Percentiles rank a stretch among this genome's conserved stretches.
Evolutionary conservation across 192 early-diverging fungal species (phyloP).

Genomic region (Coemansia aciculifera): DNA sequence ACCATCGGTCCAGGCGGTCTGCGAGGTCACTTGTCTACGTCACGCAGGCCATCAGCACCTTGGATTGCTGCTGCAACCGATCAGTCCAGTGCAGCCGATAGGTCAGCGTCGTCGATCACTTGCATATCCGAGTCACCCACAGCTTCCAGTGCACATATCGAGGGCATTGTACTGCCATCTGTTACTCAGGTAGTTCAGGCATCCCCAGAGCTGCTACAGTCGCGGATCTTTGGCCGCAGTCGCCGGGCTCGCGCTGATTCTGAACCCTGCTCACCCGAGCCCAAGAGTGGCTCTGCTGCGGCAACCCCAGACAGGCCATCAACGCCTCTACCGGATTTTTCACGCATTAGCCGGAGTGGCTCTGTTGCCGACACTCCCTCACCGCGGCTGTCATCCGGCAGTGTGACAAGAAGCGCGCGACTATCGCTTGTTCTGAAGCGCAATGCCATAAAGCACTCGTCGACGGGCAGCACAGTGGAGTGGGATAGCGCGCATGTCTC

Average conservation of each 20-base stretch:
- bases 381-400: conserved; percentile 5
- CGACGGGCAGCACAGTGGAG: conserved; percentile 25
- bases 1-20: conserved; percentile 20
- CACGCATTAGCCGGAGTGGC: conserved; percentile 2
- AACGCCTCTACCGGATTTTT: background rate
- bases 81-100: background rate
- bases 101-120: conserved; percentile 4
- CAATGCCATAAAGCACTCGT: conserved; percentile 26
- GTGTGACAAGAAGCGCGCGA: background rate
- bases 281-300: background rate
- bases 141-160: background rate
- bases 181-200: conserved; percentile 11
- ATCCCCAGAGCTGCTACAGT: background rate
- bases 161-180: conserved; percentile 14
- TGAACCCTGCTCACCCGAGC: conserved; percentile 1
- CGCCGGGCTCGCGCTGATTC: conserved; percentile 2
- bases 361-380: conserved; percentile 20
- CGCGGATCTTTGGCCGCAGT: background rate
- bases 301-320: conserved; percentile 9
- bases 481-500: conserved; percentile 33
- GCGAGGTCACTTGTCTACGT: conserved; percentile 15
- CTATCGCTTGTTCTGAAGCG: conserved; percentile 5
- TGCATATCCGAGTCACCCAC: conserved; percentile 5
- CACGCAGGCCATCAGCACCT: conserved; percentile 19
- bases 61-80: conserved; percentile 15